Base-by-base conservation (phyloP, 306 rosid genomes). In the Oxytropis ochrocephala region DNA sequence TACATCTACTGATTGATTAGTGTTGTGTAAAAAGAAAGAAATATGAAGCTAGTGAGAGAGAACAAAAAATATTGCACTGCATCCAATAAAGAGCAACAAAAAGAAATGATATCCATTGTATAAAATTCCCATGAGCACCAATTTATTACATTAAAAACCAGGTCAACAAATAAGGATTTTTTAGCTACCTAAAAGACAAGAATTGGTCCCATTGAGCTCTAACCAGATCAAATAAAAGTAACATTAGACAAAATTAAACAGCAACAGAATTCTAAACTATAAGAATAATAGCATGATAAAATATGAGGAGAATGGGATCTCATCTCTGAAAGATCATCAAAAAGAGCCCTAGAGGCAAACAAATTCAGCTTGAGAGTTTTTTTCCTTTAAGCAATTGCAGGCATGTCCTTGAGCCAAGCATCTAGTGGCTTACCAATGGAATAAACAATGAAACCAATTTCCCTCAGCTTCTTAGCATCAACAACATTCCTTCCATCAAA, bases 331-430 rank as follows among this genome's bases (percentile, higher is more conserved):
- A 60, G 63, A 76, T 53, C 35, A 69, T 38, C 58, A 60, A 65
- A 38, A 30, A 35, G 27, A 41, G 27, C 68, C 49, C 43, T 68
- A 60, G 12, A 54, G 64, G 59, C 29, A 47, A 47, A 50, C 11
- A 39, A 24, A 9, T 72, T 48, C 41, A 76, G 44, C 33, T 57
- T 69, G 32, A 43, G 63, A 48, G 30, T 67, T 52, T 62, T 60
- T 60, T 11, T 19, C 63, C 62, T 78, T 76, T 65, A 92, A 10
- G 91, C 96, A 68, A 90, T 83, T 12, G 92, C 96, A 16, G 96
- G 96, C 96, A 90, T 77, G 81, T 90, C 96, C 88, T 88, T 90
- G 80, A 90, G 88, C 95, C 96, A 90, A 39, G 93, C 55, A 54
- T 90, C 96, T 1, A 90, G 72, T 11, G 96, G 96, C 75, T 90